phyloP scores from a whole-genome alignment of 1,284 basidiomycete species.

The Pseudozyma pruni region DNA sequence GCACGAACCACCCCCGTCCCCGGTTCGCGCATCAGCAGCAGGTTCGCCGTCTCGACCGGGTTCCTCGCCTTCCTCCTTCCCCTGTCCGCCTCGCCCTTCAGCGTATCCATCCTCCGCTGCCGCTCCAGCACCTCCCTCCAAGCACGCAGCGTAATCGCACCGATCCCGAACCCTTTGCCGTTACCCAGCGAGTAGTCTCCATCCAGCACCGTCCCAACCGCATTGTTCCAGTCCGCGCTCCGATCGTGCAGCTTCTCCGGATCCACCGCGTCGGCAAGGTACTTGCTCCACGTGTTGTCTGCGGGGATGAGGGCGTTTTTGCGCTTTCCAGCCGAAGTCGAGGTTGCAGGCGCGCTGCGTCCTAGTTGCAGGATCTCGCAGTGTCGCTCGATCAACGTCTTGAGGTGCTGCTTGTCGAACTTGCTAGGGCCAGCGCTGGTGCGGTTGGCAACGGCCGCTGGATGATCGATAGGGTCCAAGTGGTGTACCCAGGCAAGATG shows the following conservation, averaged over 20 bases:
- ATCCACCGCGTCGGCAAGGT: slow-evolving; percentile 12
- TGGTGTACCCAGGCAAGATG: slow-evolving; percentile 41
- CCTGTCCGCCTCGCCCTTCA: background rate
- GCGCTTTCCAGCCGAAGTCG: background rate
- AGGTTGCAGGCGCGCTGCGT: slow-evolving; percentile 17
- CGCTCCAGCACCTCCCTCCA: slow-evolving; percentile 31
- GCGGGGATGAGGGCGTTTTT: background rate
- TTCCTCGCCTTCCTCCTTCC: slow-evolving; percentile 29
- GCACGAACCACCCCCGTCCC: slow-evolving; percentile 35
- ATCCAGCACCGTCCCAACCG: slow-evolving; percentile 49
- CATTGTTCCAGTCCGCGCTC: slow-evolving; percentile 38
- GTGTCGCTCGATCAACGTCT: slow-evolving; percentile 30
- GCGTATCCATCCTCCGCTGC: slow-evolving; percentile 15
- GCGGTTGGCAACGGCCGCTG: slow-evolving; percentile 32
- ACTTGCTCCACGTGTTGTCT: slow-evolving; percentile 20
- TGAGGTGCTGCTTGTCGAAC: slow-evolving; percentile 39
- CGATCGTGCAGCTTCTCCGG: slow-evolving; percentile 29
- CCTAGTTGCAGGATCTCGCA: slow-evolving; percentile 45
- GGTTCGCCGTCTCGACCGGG: slow-evolving; percentile 24
- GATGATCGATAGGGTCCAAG: slow-evolving; percentile 32
- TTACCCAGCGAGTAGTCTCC: slow-evolving; percentile 57
- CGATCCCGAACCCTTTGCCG: slow-evolving; percentile 46
- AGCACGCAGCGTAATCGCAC: slow-evolving; percentile 24
- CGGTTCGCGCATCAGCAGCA: slow-evolving; percentile 40
- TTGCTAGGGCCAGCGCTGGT: slow-evolving; percentile 2